Evolutionary conservation across 495 filamentous ascomycete genomes (phyloP).

Genomic region (Oidiodendron maius): DNA sequence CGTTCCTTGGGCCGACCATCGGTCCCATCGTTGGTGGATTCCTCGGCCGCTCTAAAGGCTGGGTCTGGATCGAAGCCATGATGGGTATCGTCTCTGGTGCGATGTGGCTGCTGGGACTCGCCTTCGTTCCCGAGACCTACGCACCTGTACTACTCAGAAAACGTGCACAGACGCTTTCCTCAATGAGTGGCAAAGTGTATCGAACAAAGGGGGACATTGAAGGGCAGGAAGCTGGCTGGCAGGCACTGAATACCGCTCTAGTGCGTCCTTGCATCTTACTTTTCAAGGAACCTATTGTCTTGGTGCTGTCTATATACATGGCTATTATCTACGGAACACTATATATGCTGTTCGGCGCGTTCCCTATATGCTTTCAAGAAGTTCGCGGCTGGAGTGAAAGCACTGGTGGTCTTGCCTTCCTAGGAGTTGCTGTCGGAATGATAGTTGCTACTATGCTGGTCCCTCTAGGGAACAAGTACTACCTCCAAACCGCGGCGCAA

Average conservation of each 20-base stretch:
- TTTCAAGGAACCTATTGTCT: conserved; percentile 74
- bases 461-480: background rate
- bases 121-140: conserved; percentile 87
- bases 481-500: background rate
- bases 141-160: conserved; percentile 22
- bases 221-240: conserved; percentile 12
- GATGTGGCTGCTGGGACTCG: conserved; percentile 45
- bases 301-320: conserved; percentile 68
- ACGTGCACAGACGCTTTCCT: conserved; percentile 1
- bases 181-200: conserved; percentile 38
- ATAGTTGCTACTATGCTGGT: background rate
- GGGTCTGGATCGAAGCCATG: conserved; percentile 87
- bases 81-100: conserved; percentile 72
- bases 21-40: conserved; percentile 35
- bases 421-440: conserved; percentile 32
- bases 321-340: conserved; percentile 66
- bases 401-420: conserved; percentile 23
- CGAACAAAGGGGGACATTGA: background rate
- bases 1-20: conserved; percentile 65
- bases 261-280: conserved; percentile 48
- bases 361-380: conserved; percentile 68
- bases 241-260: conserved; percentile 38
- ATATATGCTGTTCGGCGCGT: conserved; percentile 87
- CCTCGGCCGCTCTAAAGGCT: conserved; percentile 38
- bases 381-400: background rate